These are phyloP conservation scores for Neopestalotiopsis clavispora DNA, from an alignment of 2,329 filamentous ascomycete species.

Conservation along the genomic window DNA sequence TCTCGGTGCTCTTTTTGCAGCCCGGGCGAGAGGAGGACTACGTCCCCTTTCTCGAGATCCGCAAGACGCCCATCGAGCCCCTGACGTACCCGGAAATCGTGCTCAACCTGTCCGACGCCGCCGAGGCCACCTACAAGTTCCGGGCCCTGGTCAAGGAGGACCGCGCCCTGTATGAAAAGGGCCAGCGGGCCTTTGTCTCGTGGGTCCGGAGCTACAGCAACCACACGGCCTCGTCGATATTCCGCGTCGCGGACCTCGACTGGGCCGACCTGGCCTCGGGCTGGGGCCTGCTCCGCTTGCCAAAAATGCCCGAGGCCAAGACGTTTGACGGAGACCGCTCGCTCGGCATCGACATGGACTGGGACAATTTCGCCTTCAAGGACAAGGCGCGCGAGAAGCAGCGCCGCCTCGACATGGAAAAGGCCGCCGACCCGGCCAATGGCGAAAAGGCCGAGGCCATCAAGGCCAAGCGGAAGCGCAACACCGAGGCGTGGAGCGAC, in stretches of 20 bases:
- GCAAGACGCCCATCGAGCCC: constrained; percentile 80
- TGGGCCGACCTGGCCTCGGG: constrained; percentile 82
- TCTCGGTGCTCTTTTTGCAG: constrained; percentile 85
- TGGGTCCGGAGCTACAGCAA: constrained; percentile 93
- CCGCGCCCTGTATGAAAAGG: constrained; percentile 77
- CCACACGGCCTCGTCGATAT: constrained; percentile 90
- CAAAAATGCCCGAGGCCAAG: constrained; percentile 91
- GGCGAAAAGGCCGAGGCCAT: constrained; percentile 42
- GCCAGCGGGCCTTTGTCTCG: constrained; percentile 88
- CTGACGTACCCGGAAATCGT: constrained; percentile 62
- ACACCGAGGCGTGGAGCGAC: constrained; percentile 74
- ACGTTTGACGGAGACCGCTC: constrained; percentile 72
- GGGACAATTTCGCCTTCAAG: constrained; percentile 71
- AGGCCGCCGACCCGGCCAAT: constrained; percentile 36
- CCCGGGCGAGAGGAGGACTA: constrained; percentile 90
- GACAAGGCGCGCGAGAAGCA: constrained; percentile 74
- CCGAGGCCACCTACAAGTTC: constrained; percentile 61
- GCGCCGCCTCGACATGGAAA: constrained; percentile 60
- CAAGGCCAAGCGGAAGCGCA: constrained; percentile 59
- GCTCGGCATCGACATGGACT: constrained; percentile 67
- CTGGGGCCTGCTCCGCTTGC: constrained; percentile 86
- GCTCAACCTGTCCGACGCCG: constrained; percentile 66
- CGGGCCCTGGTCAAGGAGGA: constrained; percentile 60
- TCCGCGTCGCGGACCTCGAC: constrained; percentile 79
- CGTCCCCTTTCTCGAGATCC: constrained; percentile 81